Base-by-base conservation (phyloP, 2,329 filamentous ascomycete species). In the Penicillium capsulatum region DNA sequence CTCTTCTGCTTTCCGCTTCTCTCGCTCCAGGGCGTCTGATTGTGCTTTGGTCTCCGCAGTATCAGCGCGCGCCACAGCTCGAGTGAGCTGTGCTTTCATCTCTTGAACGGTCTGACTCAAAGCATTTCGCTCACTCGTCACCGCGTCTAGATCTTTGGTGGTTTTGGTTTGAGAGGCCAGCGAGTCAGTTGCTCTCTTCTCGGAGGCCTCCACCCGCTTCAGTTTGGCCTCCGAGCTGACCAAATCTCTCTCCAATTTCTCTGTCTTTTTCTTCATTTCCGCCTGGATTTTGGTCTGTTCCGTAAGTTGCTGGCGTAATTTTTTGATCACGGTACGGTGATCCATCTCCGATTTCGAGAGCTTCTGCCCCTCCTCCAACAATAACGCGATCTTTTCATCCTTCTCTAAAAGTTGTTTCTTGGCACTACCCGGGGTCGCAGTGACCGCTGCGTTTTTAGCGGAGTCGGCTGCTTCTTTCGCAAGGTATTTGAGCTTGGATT, bases 361-460 rank as follows among this genome's bases (percentile, higher is more conserved):
- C 51, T 84, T 89, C 54, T 92, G 86, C 0, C 94, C 92, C 68
- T 98, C 92, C 53, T 94, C 84, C 74, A 98, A 85, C 9, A 98
- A 71, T 32, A 90, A 70, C 2, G 90, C 87, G 55, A 97, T 94
- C 60, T 86, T 86, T 54, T 91, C 83, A 54, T 97, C 90, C 59
- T 89, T 94, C 56, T 94, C 89, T 1, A 87, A 85, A 10, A 97
- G 64, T 58, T 86, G 89, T 61, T 83, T 86, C 50, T 94, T 86
- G 2, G 73, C 41, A 40, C 81, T 86, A 4, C 84, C 84, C 0
- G 77, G 60, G 2, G 77, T 69, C 1, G 84, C 80, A 16, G 74
- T 69, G n/a, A 75, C 68, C 2, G 79, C 81, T 5, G 81, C 76
- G 50, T 80, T 79, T 57, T 82, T 84, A 1, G 92, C 87, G 0